Conservation (phyloP, 495 filamentous ascomycete genomes). For the Penicillium nucicola region DNA sequence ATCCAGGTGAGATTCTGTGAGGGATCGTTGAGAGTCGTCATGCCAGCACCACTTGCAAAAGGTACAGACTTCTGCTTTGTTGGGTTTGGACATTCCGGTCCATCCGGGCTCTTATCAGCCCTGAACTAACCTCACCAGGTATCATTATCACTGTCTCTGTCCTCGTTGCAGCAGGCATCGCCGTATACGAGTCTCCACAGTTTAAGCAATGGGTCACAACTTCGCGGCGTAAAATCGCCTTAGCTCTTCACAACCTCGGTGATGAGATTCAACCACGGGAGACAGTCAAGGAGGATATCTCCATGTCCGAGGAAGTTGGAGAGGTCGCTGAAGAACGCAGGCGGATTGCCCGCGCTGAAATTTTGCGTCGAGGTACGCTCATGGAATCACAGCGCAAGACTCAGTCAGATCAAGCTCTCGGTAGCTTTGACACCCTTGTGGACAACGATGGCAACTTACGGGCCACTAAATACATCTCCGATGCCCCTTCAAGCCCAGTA, state of each 20-base stretch:
- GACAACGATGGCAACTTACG: constrained; percentile 50
- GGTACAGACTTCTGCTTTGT: constrained; percentile 29
- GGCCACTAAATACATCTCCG: constrained; percentile 1
- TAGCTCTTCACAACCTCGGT: constrained; percentile 73
- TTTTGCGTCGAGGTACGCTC: constrained; percentile 58
- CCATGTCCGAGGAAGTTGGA: constrained; percentile 54
- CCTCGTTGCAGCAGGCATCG: constrained; percentile 76
- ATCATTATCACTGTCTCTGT: constrained; percentile 74
- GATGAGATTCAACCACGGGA: constrained; percentile 65
- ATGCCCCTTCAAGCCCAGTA: neutral
- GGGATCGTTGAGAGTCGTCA: constrained; percentile 14
- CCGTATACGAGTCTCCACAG: constrained; percentile 81
- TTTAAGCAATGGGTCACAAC: constrained; percentile 72
- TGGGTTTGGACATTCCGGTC: constrained; percentile 6
- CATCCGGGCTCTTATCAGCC: constrained; percentile 37
- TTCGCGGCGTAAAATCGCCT: constrained; percentile 72
- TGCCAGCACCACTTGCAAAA: constrained; percentile 55
- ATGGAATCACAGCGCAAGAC: constrained; percentile 37
- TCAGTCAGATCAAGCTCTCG: constrained; percentile 22
- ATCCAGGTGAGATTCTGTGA: too few species aligned
- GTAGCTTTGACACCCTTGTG: constrained; percentile 53
- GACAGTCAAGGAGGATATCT: constrained; percentile 39
- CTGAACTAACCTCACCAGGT: constrained; percentile 45
- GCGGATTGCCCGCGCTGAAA: constrained; percentile 67
- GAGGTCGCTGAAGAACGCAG: constrained; percentile 69